Base-by-base conservation (phyloP, 768 basidiomycete species). In the Boletus coccyginus region DNA sequence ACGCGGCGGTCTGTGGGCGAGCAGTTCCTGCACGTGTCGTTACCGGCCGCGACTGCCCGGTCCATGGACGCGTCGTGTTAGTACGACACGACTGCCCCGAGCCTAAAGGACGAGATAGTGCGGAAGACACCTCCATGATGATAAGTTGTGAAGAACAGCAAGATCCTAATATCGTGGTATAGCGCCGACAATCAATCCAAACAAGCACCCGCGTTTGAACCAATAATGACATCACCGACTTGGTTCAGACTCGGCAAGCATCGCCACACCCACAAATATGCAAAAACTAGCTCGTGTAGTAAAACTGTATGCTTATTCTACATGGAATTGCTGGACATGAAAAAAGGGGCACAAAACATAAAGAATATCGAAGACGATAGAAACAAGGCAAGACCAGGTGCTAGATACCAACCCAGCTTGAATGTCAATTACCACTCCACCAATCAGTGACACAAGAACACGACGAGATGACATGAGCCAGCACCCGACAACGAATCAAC, bases 1-100 rank as follows among this genome's bases (percentile, higher is more conserved):
- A 87, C 3, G 75, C 80, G 14, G 85, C 76, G 1, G 90, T 91
- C 45, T 81, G 80, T 9, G 90, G 88, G 27, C 88, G 81, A 7
- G 80, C 75, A 24, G 70, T 73, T 39, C 70, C 68, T 12, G 64
- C 64, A 44, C 69, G 67, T 9, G 62, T 55, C 29, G 77, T 78
- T 27, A 68, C 66, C 1, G 87, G 80, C 48, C 85, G 79, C 14
- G 87, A 85, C 53, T 82, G 81, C 2, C 70, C 78, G 1, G 85
- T 83, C 75, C 78, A 75, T 9, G 83, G 81, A 45, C 82, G 83
- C 39, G 67, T 55, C 16, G 56, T 52, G 5, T 52, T 56, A 3
- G 64, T 59, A 11, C 47, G 55, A 50, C 52, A 57, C 36, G 64
- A 62, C 42, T 51, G 56, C 9, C 59, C 43, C 5, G 66, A 61